Percentiles rank a stretch among this genome's conserved stretches.
Conservation (phyloP, 2,329 filamentous ascomycete species). For the Beauveria sp. region DNA sequence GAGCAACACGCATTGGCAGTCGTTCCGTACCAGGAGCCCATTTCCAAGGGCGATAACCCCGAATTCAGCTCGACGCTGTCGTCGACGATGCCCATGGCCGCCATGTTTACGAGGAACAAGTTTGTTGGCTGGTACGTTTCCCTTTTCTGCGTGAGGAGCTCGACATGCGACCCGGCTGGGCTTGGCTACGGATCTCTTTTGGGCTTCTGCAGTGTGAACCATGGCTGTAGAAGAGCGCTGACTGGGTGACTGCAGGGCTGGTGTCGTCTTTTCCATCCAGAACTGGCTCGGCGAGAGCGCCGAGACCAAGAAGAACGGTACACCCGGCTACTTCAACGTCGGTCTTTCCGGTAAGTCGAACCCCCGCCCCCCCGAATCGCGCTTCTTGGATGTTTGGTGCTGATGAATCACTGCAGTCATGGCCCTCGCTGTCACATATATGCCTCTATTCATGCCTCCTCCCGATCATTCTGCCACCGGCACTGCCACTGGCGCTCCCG, state of each 20-base stretch:
- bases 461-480: conserved; percentile 15
- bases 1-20: conserved; percentile 41
- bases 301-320: conserved; percentile 56
- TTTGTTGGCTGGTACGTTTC: conserved; percentile 56
- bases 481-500: background rate
- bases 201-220: no score
- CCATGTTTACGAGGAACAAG: conserved; percentile 89
- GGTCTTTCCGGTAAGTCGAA: conserved; percentile 64
- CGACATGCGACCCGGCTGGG: no score
- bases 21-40: conserved; percentile 78
- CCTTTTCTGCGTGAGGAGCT: background rate
- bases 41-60: conserved; percentile 51
- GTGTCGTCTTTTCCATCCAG: conserved; percentile 67
- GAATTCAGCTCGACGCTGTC: conserved; percentile 66
- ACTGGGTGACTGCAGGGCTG: conserved; percentile 42
- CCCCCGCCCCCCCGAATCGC: background rate
- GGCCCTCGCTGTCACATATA: conserved; percentile 47
- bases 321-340: conserved; percentile 64
- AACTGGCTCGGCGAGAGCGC: conserved; percentile 71
- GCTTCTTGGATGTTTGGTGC: background rate
- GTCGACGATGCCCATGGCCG: conserved; percentile 89
- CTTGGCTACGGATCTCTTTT: no score
- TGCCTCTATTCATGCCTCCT: conserved; percentile 43
- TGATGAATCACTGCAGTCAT: conserved; percentile 35
- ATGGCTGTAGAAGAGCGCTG: no score